Conservation (phyloP, 495 filamentous ascomycete genomes). For the Aspergillus indologenus region DNA sequence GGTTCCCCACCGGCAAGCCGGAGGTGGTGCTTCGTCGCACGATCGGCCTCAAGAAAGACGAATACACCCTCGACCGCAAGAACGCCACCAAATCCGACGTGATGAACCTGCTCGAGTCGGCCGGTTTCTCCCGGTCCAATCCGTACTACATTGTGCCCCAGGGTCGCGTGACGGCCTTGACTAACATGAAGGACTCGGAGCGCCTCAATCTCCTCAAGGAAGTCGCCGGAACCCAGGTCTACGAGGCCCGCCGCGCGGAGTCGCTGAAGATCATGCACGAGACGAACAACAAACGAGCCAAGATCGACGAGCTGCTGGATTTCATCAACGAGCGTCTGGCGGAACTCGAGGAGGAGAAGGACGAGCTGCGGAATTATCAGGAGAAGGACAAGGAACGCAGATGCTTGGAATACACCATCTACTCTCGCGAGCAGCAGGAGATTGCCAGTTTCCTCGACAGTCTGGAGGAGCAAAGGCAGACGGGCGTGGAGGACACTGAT, state of each 20-base stretch:
- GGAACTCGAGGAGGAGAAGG: slow-evolving; percentile 95
- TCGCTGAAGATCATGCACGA: slow-evolving; percentile 96
- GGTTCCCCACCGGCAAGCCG: slow-evolving; percentile 89
- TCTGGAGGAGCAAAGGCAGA: slow-evolving; percentile 77
- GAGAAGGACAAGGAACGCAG: slow-evolving; percentile 91
- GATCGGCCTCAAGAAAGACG: slow-evolving; percentile 96
- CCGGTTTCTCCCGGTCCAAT: slow-evolving; percentile 94
- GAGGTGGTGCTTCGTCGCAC: slow-evolving; percentile 89
- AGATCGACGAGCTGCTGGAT: slow-evolving; percentile 88
- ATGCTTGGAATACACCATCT: slow-evolving; percentile 92
- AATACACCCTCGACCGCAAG: slow-evolving; percentile 95
- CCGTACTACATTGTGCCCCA: slow-evolving; percentile 99
- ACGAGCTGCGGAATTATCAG: slow-evolving; percentile 87
- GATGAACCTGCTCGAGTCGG: slow-evolving; percentile 91
- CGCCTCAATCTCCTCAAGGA: slow-evolving; percentile 89
- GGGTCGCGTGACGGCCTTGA: slow-evolving; percentile 90
- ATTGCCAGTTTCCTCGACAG: slow-evolving; percentile 73
- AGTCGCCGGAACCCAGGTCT: slow-evolving; percentile 94
- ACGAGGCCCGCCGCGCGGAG: slow-evolving; percentile 85
- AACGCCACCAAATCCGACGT: slow-evolving; percentile 94
- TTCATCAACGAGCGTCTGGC: slow-evolving; percentile 86
- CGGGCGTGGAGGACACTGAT: slow-evolving; percentile 77
- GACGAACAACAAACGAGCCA: slow-evolving; percentile 86
- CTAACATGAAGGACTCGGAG: slow-evolving; percentile 96
- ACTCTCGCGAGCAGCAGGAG: slow-evolving; percentile 80